These are phyloP conservation scores for Trichosporon sp. DNA, from an alignment of 1,284 basidiomycete species.

Conservation along the genomic window DNA sequence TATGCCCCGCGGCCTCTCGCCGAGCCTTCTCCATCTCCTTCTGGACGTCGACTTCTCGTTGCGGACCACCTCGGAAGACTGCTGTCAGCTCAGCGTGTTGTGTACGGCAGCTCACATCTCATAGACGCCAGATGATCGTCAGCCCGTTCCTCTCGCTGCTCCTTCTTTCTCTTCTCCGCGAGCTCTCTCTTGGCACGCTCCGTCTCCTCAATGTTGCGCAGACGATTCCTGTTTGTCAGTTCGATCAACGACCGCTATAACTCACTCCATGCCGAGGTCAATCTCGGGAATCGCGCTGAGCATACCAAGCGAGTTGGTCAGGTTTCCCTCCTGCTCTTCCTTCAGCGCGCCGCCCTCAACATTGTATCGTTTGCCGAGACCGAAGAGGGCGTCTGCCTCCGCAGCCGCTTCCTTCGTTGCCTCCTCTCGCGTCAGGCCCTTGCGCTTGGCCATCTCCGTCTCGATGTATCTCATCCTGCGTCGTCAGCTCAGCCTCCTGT, in stretches of 20 bases:
- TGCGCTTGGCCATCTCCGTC: conserved; percentile 77
- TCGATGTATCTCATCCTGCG: conserved; percentile 96
- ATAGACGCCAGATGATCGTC: conserved; percentile 68
- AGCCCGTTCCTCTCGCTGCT: conserved; percentile 47
- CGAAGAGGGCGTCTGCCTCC: conserved; percentile 63
- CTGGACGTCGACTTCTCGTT: conserved; percentile 69
- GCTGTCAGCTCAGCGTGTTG: not conserved
- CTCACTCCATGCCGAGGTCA: conserved; percentile 95
- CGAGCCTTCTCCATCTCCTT: conserved; percentile 80
- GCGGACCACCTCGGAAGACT: conserved; percentile 75
- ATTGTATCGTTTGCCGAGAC: conserved; percentile 62
- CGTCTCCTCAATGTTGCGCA: conserved; percentile 94
- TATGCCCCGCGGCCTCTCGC: conserved; percentile 68
- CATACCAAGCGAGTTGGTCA: conserved; percentile 88
- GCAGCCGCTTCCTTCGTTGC: conserved; percentile 48
- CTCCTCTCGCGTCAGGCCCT: conserved; percentile 50
- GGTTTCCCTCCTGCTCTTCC: conserved; percentile 72
- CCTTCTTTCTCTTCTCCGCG: conserved; percentile 55
- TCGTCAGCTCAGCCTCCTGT: not conserved
- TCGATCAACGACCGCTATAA: conserved; percentile 22
- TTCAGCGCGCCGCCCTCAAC: conserved; percentile 32
- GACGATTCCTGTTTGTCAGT: conserved; percentile 58
- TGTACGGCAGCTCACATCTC: conserved; percentile 72
- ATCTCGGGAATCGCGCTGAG: conserved; percentile 94
- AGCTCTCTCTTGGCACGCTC: conserved; percentile 87